A percentile compares a stretch with the other conserved stretches of the same genome.
phyloP scores from a whole-genome alignment of 225 moss, liverwort and hornwort species.

The Thuidium tamariscinum region DNA sequence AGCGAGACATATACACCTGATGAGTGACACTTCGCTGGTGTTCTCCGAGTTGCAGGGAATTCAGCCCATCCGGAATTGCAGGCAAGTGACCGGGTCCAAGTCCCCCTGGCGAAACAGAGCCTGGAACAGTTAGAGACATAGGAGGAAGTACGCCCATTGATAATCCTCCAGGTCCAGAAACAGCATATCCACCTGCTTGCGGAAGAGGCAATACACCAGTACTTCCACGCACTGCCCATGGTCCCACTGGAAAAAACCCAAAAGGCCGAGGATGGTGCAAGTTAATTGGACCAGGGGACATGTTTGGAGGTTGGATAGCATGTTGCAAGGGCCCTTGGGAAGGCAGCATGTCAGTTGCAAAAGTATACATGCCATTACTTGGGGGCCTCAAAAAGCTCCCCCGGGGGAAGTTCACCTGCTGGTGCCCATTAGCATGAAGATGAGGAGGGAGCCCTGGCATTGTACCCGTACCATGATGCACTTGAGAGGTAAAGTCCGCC shows the following conservation, averaged over 20 bases:
- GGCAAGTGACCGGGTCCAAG: slow-evolving; percentile 27
- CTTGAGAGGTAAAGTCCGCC: slow-evolving; percentile 7
- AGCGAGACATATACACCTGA: slow-evolving; percentile 26
- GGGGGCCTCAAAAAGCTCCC: slow-evolving; percentile 20
- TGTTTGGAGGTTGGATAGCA: neutral
- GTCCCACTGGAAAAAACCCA: slow-evolving; percentile 17
- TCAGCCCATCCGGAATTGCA: slow-evolving; percentile 39
- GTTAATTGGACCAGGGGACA: slow-evolving; percentile 7
- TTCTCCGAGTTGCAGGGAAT: slow-evolving; percentile 26
- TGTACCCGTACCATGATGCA: slow-evolving; percentile 1
- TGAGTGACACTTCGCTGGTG: slow-evolving; percentile 18
- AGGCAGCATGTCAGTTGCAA: slow-evolving; percentile 19
- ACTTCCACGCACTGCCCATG: slow-evolving; percentile 24
- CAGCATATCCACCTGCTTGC: slow-evolving; percentile 24
- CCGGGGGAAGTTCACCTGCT: slow-evolving; percentile 12
- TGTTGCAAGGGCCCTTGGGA: slow-evolving; percentile 26
- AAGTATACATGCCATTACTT: slow-evolving; percentile 29
- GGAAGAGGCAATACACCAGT: slow-evolving; percentile 31
- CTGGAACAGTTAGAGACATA: slow-evolving; percentile 16
- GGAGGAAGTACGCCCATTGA: slow-evolving; percentile 27
- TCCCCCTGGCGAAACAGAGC: slow-evolving; percentile 4
- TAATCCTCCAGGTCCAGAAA: slow-evolving; percentile 29
- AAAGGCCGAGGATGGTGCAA: slow-evolving; percentile 21
- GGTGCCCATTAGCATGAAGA: slow-evolving; percentile 29
- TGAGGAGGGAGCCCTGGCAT: slow-evolving; percentile 22